Evolutionary conservation across 306 rosid species (phyloP), one percentile per base, ranked within the genome.

Genomic region (Cucurbita pepo): DNA sequence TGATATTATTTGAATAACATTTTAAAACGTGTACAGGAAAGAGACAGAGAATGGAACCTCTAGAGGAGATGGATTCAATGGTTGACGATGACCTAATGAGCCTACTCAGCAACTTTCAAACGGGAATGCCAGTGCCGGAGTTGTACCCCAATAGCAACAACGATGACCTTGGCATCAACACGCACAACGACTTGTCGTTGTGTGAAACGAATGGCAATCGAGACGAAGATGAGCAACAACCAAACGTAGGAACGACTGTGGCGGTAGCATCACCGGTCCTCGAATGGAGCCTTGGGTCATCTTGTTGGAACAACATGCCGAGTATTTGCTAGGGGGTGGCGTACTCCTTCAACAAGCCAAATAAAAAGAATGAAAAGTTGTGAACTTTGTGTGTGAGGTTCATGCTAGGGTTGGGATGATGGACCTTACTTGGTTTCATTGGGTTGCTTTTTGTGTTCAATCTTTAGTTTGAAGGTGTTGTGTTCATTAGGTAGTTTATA

Each of bases 61-160:
- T 84, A 66, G 90, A 70, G 44, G 86, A 79, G 75, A 79, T 86
- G 83, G 81, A 77, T 25, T 69, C 81, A 10, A 70, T 88, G 86
- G 92, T 84, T 36, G 96, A 90, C 65, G 96, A 92, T 71, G 96
- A 92, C 72, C 74, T 88, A 87, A 52, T 78, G 71, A 86, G 92
- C 85, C 51, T 93, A 71, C 89, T 90, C 53, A 80, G 73, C 71
- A 78, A 88, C 67, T 86, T 80, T 56, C 85, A 87, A 7, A 44
- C 83, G 2, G 44, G 83, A 51, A 75, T 76, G 79, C 86, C 88
- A 55, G 71, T 72, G 13, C 88, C 90, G 0, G 88, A 85, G 18
- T 91, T 92, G 97, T 85, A 86, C 70, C 73, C 72, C 0, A 77
- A 79, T 25, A 47, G 2, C 57, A 10, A 8, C 14, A 19, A 48